Evolutionary conservation across 2,329 filamentous ascomycete species (phyloP), one percentile per base, ranked within the genome.

Genomic region (Acrocalymma vagum): DNA sequence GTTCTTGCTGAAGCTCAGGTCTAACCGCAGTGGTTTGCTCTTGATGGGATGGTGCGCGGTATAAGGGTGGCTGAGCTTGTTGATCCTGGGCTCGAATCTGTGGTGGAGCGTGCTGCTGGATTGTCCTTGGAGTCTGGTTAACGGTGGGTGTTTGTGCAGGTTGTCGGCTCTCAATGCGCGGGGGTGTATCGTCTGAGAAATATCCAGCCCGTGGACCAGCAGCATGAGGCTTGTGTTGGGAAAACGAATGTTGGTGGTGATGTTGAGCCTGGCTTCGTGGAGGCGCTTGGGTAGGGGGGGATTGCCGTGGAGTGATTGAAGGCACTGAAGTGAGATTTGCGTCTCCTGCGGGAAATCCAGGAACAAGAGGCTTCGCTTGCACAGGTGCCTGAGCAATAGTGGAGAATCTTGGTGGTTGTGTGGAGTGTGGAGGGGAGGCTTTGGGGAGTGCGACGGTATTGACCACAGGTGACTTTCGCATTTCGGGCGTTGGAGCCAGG

Each of bases 401-500:
- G 6, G 63, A 52, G 29, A 67, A 70, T 14, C 60, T 56, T 5
- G 58, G 42, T 13, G 58, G 40, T n/a, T 58, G 25, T 26, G 48
- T 34, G 21, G 49, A 40, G 27, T 57, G 55, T 16, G 67, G 65
- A 40, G 73, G 71, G 6, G 73, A 73, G 9, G 61, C 56, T 43
- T 72, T 70, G 20, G 72, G 66, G 9, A 67, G 39, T 15, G 56
- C 41, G 31, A 58, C 40, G 9, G 58, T 31, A 23, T 53, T 57
- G 10, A 49, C 42, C 24, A 60, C 51, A 5, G 63, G 55, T 17
- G 69, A 63, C 26, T 72, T 72, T 16, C 72, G 66, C 15, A 70
- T 43, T 25, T 77, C 76, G n/a, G 66, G 73, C 5, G 67, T 75
- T 9, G 74, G 73, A 21, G 74, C 74, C 40, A 77, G 62, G 23